Conservation (phyloP, 2,329 filamentous ascomycete genomes). For the Phaeosphaeria sp. region DNA sequence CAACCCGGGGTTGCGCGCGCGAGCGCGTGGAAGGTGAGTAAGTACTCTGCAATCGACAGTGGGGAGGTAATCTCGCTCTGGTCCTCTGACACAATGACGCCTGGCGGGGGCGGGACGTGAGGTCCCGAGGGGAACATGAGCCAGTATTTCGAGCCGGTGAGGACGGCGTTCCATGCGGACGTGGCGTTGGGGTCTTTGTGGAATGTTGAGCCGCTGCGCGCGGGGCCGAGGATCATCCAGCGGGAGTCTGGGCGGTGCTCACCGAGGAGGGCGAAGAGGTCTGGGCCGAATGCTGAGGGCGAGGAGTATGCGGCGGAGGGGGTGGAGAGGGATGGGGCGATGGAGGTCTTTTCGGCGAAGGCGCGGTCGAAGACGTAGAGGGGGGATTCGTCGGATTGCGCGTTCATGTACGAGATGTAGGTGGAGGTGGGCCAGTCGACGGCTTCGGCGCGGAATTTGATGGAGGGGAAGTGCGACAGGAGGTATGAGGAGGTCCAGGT, state of each 20-base stretch:
- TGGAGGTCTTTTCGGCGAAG: conserved; percentile 85
- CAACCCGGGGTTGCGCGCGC: conserved; percentile 79
- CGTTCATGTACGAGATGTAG: conserved; percentile 82
- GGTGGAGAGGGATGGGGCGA: conserved; percentile 60
- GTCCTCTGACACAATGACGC: conserved; percentile 88
- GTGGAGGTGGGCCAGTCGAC: conserved; percentile 89
- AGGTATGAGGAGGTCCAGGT: conserved; percentile 77
- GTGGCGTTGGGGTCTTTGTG: conserved; percentile 81
- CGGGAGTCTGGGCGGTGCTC: conserved; percentile 82
- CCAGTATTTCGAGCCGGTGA: conserved; percentile 94
- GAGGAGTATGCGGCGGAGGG: conserved; percentile 74
- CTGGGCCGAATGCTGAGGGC: conserved; percentile 83
- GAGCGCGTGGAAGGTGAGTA: conserved; percentile 85
- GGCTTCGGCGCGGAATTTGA: conserved; percentile 85
- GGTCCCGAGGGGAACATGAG: conserved; percentile 89
- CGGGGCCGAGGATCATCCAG: conserved; percentile 91
- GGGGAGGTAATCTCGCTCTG: conserved; percentile 93
- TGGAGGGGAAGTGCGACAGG: conserved; percentile 67
- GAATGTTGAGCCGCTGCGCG: conserved; percentile 88
- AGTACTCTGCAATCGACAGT: conserved; percentile 95
- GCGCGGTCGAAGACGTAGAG: conserved; percentile 89
- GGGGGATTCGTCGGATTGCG: conserved; percentile 84
- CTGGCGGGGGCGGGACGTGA: conserved; percentile 72
- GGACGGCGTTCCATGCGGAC: conserved; percentile 92
- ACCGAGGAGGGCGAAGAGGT: conserved; percentile 82